Base-by-base conservation (phyloP, 2,329 filamentous ascomycete genomes). In the Epichloe glyceriae region DNA sequence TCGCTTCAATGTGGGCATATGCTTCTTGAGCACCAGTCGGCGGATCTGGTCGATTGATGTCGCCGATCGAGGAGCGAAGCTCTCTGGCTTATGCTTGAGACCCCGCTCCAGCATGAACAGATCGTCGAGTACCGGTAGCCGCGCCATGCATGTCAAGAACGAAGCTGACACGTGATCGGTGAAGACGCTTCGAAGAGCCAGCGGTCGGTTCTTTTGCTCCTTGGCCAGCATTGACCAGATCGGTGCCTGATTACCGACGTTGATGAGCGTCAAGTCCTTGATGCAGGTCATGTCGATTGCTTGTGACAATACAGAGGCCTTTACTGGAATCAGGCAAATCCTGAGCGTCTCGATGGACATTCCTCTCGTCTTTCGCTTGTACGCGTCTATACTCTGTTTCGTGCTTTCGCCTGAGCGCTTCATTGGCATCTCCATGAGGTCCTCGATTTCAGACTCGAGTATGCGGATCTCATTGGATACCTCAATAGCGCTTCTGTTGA, bases 111-210 rank as follows among this genome's bases (percentile, higher is more conserved):
- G 63, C 57, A 85, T 61, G 55, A 79, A 78, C 2, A 85, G 64
- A 54, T 83, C 76, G n/a, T 74, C 69, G 1, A 85, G 60, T 51
- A 70, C 69, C 5, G 74, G 62, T 2, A 83, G 68, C 50, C 77
- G 70, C 3, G 71, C 69, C 14, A 80, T 69, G 52, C 75, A 75
- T 1, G 70, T 70, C 48, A 85, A 60, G 51, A 84, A 82, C 0
- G 68, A 62, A 1, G 63, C 56, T 0, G 78, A 76, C 19, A 83
- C 80, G 54, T 83, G 76, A 58, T 85, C 82, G 0, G 80, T 83
- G 56, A 78, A 79, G 50, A 85, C 76, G 54, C 74, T 78, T 46
- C 72, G 69, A 41, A 85, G 62, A 0, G 73, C 69, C 40, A 84
- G 64, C 0, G 75, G 72, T 8, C 68, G 63, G 1, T 67, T 57